These are phyloP conservation scores for Thalia dealbata DNA, from an alignment of 176 grass and related monocot genomes.

Conservation along the genomic window DNA sequence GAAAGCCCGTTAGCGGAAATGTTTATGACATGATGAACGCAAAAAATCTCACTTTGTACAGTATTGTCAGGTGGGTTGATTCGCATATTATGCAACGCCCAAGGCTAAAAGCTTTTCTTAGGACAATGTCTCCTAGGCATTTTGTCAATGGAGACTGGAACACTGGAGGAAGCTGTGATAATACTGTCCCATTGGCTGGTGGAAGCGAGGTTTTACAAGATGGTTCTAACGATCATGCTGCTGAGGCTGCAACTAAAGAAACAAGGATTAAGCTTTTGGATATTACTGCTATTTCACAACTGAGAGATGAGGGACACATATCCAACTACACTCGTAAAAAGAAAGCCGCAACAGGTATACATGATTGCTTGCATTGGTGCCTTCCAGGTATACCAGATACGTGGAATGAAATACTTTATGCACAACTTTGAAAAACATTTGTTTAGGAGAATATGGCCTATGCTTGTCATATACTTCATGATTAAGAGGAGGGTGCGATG, in stretches of 20 bases:
- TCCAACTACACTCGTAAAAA: conserved; percentile 55
- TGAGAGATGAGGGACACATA: conserved; percentile 86
- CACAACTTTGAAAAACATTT: conserved; percentile 20
- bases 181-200: conserved; percentile 46
- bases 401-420: conserved; percentile 96
- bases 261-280: conserved; percentile 71
- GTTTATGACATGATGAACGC: conserved; percentile 44
- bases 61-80: conserved; percentile 67
- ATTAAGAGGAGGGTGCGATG: not conserved
- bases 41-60: conserved; percentile 68
- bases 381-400: conserved; percentile 84
- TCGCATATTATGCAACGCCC: conserved; percentile 38
- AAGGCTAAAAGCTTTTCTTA: conserved; percentile 61
- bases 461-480: not conserved
- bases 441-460: not conserved
- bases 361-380: conserved; percentile 98
- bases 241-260: conserved; percentile 55
- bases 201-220: conserved; percentile 65
- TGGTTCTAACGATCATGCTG: conserved; percentile 49
- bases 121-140: conserved; percentile 87
- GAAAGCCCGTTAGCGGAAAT: conserved; percentile 33
- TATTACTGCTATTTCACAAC: conserved; percentile 65
- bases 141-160: conserved; percentile 98
- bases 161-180: conserved; percentile 88
- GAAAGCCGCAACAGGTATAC: conserved; percentile 29